phyloP scores from a whole-genome alignment of 2,329 filamentous ascomycete species.

The Monilinia polystroma region DNA sequence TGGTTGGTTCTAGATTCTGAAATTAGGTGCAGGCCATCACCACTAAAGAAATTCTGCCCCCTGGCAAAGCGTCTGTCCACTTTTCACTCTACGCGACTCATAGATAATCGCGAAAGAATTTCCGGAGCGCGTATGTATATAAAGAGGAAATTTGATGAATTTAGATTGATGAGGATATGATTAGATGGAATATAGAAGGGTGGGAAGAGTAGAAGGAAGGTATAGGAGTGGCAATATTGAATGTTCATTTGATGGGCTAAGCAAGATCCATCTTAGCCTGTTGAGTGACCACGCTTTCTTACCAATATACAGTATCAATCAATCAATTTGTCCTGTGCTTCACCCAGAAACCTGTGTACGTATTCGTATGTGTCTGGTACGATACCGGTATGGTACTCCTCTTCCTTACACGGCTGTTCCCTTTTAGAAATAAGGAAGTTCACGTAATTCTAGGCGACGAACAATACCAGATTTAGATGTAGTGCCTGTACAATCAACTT shows the following conservation, averaged over 20 bases:
- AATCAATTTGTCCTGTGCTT: not conserved
- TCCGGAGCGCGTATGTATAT: constrained; percentile 3
- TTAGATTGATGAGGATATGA: not conserved
- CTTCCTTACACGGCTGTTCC: not conserved
- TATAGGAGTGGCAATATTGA: not conserved
- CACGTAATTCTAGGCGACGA: constrained; percentile 5
- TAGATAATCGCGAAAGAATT: constrained; percentile 1
- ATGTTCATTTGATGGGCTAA: constrained; percentile 16
- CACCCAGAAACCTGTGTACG: not conserved
- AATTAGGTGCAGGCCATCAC: constrained; percentile 1
- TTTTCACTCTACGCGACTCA: constrained; percentile 22
- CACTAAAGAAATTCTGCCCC: not conserved
- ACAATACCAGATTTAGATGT: constrained; percentile 14
- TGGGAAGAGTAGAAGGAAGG: constrained; percentile 15
- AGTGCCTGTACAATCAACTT: not conserved
- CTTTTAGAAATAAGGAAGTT: constrained; percentile 11
- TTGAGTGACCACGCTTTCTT: constrained; percentile 1
- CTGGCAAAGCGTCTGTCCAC: constrained; percentile 1
- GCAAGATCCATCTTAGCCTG: constrained; percentile 6
- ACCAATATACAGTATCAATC: not conserved
- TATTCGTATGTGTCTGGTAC: not conserved
- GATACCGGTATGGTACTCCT: no score
- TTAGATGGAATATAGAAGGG: constrained; percentile 1
- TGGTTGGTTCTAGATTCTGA: constrained; percentile 6
- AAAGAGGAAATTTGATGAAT: not conserved